Conservation (phyloP, 1,284 basidiomycete species). For the Meripilus lineatus region DNA sequence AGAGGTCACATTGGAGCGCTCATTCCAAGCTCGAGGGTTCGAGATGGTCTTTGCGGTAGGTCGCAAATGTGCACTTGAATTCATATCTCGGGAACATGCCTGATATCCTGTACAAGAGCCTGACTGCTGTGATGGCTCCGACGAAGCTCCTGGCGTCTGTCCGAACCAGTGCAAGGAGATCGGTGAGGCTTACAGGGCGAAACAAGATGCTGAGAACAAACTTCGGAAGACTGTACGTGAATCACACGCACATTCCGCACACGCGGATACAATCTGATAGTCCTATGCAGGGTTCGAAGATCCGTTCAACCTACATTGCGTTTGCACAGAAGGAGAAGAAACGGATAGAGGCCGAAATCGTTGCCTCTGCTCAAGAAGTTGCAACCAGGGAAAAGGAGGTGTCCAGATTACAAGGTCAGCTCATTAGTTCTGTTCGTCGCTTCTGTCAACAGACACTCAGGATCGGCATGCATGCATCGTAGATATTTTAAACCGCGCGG, state of each 20-base stretch:
- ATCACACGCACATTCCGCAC: not conserved
- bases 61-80: conserved; percentile 12
- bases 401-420: conserved; percentile 55
- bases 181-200: conserved; percentile 66
- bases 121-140: conserved; percentile 97
- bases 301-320: conserved; percentile 83
- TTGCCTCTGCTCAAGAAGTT: conserved; percentile 52
- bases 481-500: conserved; percentile 68
- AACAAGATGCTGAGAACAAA: conserved; percentile 69
- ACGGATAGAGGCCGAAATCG: conserved; percentile 62
- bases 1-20: conserved; percentile 80
- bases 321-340: conserved; percentile 86
- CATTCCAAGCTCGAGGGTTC: conserved; percentile 83
- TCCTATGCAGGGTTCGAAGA: conserved; percentile 73
- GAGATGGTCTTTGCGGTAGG: conserved; percentile 92
- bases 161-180: conserved; percentile 75
- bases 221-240: conserved; percentile 74
- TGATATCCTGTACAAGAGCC: conserved; percentile 49
- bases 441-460: not conserved
- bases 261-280: not conserved
- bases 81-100: conserved; percentile 8
- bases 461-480: not conserved
- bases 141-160: conserved; percentile 82
- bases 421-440: not conserved
- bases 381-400: conserved; percentile 66